phyloP scores from a whole-genome alignment of 139 green algal species.

The Coelastrella sp. region DNA sequence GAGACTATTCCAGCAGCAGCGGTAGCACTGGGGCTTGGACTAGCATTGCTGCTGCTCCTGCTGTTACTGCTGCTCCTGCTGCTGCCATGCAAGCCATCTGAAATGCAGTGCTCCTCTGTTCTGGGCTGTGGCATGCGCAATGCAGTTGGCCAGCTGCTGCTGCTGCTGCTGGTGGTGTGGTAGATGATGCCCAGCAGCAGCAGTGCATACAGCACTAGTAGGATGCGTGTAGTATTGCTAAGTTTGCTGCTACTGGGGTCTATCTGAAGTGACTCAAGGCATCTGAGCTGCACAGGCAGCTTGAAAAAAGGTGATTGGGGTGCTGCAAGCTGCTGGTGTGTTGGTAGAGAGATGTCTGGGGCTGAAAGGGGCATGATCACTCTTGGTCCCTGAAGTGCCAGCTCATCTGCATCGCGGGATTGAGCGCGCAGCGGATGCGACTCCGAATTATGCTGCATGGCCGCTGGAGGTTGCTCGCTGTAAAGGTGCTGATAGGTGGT shows the following conservation, averaged over 20 bases:
- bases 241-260: not conserved
- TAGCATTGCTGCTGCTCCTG: not conserved
- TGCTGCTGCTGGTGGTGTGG: not conserved
- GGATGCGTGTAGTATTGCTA: not conserved
- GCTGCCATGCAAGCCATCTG: not conserved
- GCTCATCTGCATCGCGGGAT: too few relatives aligned
- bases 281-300: not conserved
- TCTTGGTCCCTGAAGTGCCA: too few relatives aligned
- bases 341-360: not conserved
- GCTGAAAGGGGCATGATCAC: not conserved
- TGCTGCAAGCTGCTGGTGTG: not conserved
- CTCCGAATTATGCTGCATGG: too few relatives aligned
- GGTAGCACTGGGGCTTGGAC: not conserved
- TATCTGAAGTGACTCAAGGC: not conserved
- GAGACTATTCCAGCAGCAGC: not conserved
- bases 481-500: too few relatives aligned
- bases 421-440: too few relatives aligned
- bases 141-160: not conserved
- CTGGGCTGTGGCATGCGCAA: too few relatives aligned
- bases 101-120: not conserved
- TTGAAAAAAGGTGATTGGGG: not conserved
- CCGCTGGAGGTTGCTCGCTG: too few relatives aligned
- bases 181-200: not conserved
- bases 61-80: constrained; percentile 32
- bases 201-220: not conserved